Evolutionary conservation across 345 rosid species (phyloP).

Genomic region (Jatropha curcas): DNA sequence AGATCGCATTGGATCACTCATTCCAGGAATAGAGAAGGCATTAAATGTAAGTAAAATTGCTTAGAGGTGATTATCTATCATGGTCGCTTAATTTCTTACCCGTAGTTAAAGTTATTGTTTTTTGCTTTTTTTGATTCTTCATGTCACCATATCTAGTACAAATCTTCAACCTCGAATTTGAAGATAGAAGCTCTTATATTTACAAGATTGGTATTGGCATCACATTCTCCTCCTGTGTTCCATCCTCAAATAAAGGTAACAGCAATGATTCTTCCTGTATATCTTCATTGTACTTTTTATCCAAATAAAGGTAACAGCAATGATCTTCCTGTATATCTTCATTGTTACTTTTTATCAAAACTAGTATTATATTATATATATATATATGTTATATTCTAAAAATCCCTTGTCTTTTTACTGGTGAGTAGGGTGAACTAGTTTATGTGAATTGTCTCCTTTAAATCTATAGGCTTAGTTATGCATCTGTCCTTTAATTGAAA

Average conservation of each 20-base stretch:
- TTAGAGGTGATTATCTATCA: slow-evolving; percentile 17
- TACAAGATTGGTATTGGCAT: slow-evolving; percentile 86
- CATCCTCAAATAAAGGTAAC: slow-evolving; percentile 95
- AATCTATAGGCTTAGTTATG: too few relatives aligned
- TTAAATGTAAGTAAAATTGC: slow-evolving; percentile 61
- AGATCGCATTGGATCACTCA: slow-evolving; percentile 91
- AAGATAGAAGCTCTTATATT: slow-evolving; percentile 92
- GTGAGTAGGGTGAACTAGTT: too few relatives aligned
- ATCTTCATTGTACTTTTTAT: too few relatives aligned
- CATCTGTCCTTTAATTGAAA: too few relatives aligned
- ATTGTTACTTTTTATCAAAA: too few relatives aligned
- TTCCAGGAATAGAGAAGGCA: slow-evolving; percentile 98
- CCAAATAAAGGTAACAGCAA: too few relatives aligned
- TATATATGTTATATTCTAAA: too few relatives aligned
- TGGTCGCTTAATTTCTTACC: slow-evolving; percentile 8
- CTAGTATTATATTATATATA: too few relatives aligned
- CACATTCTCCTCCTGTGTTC: slow-evolving; percentile 92
- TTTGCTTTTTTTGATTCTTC: slow-evolving; percentile 5
- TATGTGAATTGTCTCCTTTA: too few relatives aligned
- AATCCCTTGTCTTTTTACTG: too few relatives aligned
- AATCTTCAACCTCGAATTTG: slow-evolving; percentile 93
- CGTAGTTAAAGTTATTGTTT: slow-evolving; percentile 5
- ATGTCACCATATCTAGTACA: slow-evolving; percentile 56
- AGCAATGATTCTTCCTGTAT: background rate
- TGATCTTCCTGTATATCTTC: too few relatives aligned